Evolutionary conservation across 257 asterid genomes (phyloP).

Genomic region (Gentiana straminea): DNA sequence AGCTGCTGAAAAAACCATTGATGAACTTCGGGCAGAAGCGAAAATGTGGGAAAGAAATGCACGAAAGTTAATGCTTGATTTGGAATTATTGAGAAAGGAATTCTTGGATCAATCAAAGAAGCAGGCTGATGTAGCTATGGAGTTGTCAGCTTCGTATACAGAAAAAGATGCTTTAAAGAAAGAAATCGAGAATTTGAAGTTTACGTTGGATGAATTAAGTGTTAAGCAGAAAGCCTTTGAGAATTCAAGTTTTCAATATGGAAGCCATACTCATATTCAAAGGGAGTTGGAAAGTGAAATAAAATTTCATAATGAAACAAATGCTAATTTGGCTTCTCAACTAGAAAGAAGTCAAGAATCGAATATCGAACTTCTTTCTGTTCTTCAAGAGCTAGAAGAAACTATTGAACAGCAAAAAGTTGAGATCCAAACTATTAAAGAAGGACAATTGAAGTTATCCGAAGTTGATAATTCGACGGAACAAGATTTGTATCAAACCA

Average conservation of each 20-base stretch:
- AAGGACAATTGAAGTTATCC: slow-evolving; percentile 16
- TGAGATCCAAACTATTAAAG: slow-evolving; percentile 60
- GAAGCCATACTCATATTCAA: slow-evolving; percentile 26
- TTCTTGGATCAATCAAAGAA: slow-evolving; percentile 45
- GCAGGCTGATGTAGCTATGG: slow-evolving; percentile 51
- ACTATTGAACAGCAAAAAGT: slow-evolving; percentile 58
- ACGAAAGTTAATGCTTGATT: slow-evolving; percentile 63
- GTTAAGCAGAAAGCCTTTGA: slow-evolving; percentile 18
- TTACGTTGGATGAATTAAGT: slow-evolving; percentile 22
- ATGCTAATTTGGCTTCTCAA: slow-evolving; percentile 50
- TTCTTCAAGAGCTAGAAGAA: slow-evolving; percentile 85
- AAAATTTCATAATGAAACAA: slow-evolving; percentile 52
- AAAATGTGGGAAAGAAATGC: slow-evolving; percentile 98
- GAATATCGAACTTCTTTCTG: slow-evolving; percentile 62
- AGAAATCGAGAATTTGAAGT: slow-evolving; percentile 42
- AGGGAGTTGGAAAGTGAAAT: slow-evolving; percentile 57
- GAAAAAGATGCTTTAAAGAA: slow-evolving; percentile 45
- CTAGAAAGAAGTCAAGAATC: slow-evolving; percentile 76
- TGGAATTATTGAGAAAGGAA: slow-evolving; percentile 57
- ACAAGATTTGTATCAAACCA: slow-evolving; percentile 22
- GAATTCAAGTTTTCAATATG: slow-evolving; percentile 26
- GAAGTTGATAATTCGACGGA: slow-evolving; percentile 20
- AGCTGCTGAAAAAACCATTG: slow-evolving; percentile 62
- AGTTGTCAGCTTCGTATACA: slow-evolving; percentile 57
- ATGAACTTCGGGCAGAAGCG: slow-evolving; percentile 79